Conservation (phyloP, 2,329 filamentous ascomycete genomes). For the Fusarium phyllophilum region DNA sequence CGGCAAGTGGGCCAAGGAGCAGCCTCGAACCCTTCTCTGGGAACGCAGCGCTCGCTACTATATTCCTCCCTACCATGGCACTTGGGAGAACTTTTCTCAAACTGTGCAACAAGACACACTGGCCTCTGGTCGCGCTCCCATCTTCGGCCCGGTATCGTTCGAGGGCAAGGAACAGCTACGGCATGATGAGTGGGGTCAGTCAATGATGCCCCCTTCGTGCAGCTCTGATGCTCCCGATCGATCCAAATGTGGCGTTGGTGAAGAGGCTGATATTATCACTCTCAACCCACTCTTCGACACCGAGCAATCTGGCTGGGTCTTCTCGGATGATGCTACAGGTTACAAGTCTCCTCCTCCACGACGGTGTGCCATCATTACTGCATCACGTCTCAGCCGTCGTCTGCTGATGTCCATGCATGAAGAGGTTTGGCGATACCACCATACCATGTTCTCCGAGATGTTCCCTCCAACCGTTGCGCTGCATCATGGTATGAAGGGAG, state of each 20-base stretch:
- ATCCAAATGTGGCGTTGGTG: constrained; percentile 71
- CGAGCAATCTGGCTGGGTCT: constrained; percentile 76
- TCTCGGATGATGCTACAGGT: constrained; percentile 75
- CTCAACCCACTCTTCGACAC: constrained; percentile 82
- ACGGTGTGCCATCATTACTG: constrained; percentile 77
- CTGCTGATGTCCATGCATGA: constrained; percentile 79
- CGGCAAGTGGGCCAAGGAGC: constrained; percentile 71
- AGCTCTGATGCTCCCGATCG: constrained; percentile 60
- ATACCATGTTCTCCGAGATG: constrained; percentile 84
- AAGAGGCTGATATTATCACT: constrained; percentile 80
- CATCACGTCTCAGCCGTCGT: constrained; percentile 72
- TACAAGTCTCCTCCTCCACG: constrained; percentile 74
- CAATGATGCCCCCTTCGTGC: constrained; percentile 66
- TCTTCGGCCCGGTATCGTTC: constrained; percentile 75
- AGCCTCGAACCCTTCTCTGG: constrained; percentile 79
- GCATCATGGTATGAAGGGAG: constrained; percentile 81
- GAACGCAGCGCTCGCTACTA: constrained; percentile 82
- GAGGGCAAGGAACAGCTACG: constrained; percentile 58
- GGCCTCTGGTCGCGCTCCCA: constrained; percentile 59
- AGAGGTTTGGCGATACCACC: constrained; percentile 73
- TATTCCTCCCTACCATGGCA: constrained; percentile 74
- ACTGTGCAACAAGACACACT: constrained; percentile 71
- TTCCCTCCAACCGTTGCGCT: constrained; percentile 76
- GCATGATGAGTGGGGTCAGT: constrained; percentile 62
- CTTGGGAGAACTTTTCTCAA: constrained; percentile 76